Percentiles rank a stretch among this genome's conserved stretches.
Conservation (phyloP, 2,329 filamentous ascomycete genomes). For the Aurifilum marmelostoma region DNA sequence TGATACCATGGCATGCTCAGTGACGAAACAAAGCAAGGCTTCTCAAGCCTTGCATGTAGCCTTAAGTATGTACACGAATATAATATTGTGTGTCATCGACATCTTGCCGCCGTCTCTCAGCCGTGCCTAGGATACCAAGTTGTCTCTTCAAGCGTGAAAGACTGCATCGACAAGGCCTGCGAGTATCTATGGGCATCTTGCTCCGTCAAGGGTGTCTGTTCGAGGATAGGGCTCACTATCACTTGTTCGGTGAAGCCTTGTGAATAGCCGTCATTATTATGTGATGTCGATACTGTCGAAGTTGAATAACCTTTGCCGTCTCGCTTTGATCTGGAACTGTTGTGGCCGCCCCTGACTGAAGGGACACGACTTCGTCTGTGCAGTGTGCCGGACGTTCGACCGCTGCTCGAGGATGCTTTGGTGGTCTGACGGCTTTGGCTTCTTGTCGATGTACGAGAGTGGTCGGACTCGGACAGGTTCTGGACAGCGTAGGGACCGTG, state of each 20-base stretch:
- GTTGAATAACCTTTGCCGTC: not conserved
- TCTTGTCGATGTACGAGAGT: not conserved
- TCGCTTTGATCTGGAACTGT: not conserved
- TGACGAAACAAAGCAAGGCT: not conserved
- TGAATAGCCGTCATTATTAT: not conserved
- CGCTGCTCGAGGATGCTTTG: not conserved
- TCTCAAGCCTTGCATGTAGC: not conserved
- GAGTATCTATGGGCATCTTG: constrained; percentile 8
- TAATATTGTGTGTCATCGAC: not conserved
- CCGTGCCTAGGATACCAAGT: not conserved
- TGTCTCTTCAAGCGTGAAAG: constrained; percentile 4
- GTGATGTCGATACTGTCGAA: not conserved
- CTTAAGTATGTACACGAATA: not conserved
- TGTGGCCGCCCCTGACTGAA: not conserved
- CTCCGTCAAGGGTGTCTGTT: not conserved
- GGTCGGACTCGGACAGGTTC: not conserved
- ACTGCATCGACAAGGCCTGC: constrained; percentile 2
- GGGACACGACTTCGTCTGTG: not conserved
- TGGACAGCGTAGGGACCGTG: constrained; percentile 12
- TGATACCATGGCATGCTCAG: not conserved
- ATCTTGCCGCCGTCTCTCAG: not conserved
- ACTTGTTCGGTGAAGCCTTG: constrained; percentile 1
- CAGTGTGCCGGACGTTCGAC: not conserved
- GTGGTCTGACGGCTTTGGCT: not conserved
- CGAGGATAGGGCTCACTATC: not conserved